Percentiles rank a stretch among this genome's conserved stretches.
Evolutionary conservation across 805 yeast species (phyloP).

Genomic region (Lachancea lanzarotensis): DNA sequence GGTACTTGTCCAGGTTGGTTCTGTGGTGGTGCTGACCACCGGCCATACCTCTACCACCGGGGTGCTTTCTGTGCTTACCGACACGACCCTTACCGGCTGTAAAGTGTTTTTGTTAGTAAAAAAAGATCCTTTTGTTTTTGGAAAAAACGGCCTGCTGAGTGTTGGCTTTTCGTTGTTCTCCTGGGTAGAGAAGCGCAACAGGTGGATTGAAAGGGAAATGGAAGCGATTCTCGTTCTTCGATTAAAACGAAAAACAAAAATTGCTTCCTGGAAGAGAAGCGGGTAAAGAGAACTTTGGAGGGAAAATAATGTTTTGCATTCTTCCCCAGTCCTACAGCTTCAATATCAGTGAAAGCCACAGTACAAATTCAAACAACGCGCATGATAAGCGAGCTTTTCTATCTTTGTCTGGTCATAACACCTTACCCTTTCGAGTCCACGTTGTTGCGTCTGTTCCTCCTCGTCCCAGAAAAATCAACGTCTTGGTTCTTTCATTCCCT

Average conservation of each 20-base stretch:
- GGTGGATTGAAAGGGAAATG: neutral
- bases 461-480: constrained; percentile 19
- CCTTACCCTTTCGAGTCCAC: neutral
- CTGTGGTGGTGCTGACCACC: constrained; percentile 99
- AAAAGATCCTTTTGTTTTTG: neutral
- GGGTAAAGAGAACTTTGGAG: neutral
- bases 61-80: constrained; percentile 99
- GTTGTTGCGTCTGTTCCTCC: neutral
- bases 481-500: constrained; percentile 39
- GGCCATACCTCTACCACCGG: constrained; percentile 99
- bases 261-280: constrained; percentile 1
- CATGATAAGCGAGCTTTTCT: too few species aligned
- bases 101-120: constrained; percentile 26
- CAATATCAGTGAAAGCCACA: neutral
- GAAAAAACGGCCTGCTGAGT: too few species aligned
- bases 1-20: constrained; percentile 99
- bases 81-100: constrained; percentile 99
- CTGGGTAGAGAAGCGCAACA: neutral
- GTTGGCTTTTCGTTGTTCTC: neutral
- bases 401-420: too few species aligned
- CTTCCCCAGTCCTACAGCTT: neutral
- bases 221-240: neutral
- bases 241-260: neutral
- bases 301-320: too few species aligned
- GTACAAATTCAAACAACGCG: neutral